Percentiles rank a stretch among this genome's conserved stretches.
phyloP scores from a whole-genome alignment of 257 asterid genomes.

The Orobanche coerulescens region DNA sequence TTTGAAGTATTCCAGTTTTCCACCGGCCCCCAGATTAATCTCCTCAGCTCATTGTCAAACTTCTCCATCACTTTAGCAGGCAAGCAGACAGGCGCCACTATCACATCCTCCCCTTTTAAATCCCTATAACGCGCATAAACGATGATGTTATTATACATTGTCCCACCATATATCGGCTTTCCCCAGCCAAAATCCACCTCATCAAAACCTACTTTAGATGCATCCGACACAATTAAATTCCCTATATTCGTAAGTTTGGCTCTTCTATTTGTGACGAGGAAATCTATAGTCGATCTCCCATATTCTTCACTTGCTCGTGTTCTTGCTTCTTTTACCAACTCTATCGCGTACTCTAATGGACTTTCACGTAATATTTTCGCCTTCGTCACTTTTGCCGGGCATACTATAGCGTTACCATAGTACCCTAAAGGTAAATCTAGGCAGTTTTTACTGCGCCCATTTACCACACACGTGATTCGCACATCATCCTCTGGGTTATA shows the following conservation, averaged over 20 bases:
- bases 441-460: neutral
- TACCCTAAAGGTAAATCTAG: conserved; percentile 11
- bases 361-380: neutral
- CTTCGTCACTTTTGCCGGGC: neutral
- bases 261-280: neutral
- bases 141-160: neutral
- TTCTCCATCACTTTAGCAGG: conserved; percentile 9
- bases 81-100: conserved; percentile 10
- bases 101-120: conserved; percentile 1
- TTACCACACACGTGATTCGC: conserved; percentile 2
- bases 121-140: neutral
- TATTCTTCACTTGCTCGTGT: neutral
- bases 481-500: neutral
- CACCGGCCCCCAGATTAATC: neutral
- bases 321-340: neutral
- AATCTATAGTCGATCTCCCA: neutral
- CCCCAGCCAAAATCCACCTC: conserved; percentile 7
- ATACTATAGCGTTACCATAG: neutral
- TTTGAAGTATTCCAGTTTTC: neutral
- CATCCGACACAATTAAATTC: conserved; percentile 1
- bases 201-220: conserved; percentile 4
- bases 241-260: neutral
- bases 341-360: neutral
- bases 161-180: conserved; percentile 14
- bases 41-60: conserved; percentile 15